Evolutionary conservation across 371 early-diverging fungal genomes (phyloP).

Genomic region (Mucor irregularis): DNA sequence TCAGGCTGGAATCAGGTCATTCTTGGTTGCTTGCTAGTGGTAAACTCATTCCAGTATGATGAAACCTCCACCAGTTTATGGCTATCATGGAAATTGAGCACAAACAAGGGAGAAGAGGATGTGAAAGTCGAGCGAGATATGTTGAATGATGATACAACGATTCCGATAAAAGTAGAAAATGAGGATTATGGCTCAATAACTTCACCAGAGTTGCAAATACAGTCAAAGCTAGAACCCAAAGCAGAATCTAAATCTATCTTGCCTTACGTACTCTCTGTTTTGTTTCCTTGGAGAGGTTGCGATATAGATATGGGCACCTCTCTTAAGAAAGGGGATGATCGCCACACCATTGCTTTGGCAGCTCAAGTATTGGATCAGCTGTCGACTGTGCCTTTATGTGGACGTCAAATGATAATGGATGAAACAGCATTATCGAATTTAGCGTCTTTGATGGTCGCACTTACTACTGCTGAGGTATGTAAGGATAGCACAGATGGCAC

Average conservation of each 20-base stretch:
- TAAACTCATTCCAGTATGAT: conserved; percentile 30
- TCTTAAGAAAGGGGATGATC: background rate
- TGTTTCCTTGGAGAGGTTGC: conserved; percentile 9
- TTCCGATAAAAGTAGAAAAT: background rate
- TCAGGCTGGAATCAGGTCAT: conserved; percentile 27
- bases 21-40: conserved; percentile 24
- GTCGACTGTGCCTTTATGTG: background rate
- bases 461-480: background rate
- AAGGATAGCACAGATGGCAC: background rate
- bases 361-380: conserved; percentile 16
- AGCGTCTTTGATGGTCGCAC: background rate
- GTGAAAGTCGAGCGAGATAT: background rate
- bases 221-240: background rate
- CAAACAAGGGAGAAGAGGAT: background rate
- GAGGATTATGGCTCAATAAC: too few species aligned
- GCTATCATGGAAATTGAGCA: conserved; percentile 17
- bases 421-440: background rate
- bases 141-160: background rate
- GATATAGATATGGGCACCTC: background rate
- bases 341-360: conserved; percentile 8
- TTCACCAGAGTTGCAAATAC: too few species aligned
- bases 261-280: conserved; percentile 3
- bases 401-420: conserved; percentile 7
- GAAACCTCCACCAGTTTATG: conserved; percentile 23
- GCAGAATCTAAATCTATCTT: conserved; percentile 1